Evolutionary conservation across 2,329 filamentous ascomycete genomes (phyloP), one percentile per base, ranked within the genome.

Genomic region (Clonostachys sp.): DNA sequence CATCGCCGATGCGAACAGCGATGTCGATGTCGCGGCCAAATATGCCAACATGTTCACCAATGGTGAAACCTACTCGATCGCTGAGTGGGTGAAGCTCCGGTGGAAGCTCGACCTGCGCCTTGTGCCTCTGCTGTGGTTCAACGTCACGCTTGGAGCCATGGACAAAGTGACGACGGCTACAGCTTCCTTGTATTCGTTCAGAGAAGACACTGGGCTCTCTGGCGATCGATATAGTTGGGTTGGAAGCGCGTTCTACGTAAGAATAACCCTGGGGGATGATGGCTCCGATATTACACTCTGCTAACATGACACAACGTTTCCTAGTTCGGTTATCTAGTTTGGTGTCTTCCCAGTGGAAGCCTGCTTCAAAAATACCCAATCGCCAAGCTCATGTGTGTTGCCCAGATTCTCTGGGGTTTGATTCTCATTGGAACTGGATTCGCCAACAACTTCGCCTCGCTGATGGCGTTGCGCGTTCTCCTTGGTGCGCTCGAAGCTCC

Each of bases 131-230:
- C 38, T 57, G 10, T 57, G 52, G 55, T 54, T 60, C 48, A 61
- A 60, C 44, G 51, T 59, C 5, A 58, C 56, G 3, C 43, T 59
- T 2, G 54, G 50, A 6, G 61, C 61, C 10, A 60, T 60, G 55
- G 61, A 64, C 52, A 64, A 64, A 49, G 59, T 64, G 30, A 61
- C 56, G 3, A 60, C 59, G 3, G 53, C 57, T 0, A 63, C 61
- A 1, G 61, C 53, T 8, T 59, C 60, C 10, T 50, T 62, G 3
- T 63, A 62, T 44, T 51, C 50, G 33, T 54, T 62, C 33, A 53
- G 57, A 5, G 48, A 54, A 17, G 59, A 59, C 41, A 57, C 54
- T 6, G 50, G 48, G 2, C 39, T 60, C 17, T 53, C 48, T 5
- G 57, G 59, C 12, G 53, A 60, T 38, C 50, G 48, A 1, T 61